These are phyloP conservation scores for Diaporthe sp. DNA, from an alignment of 2,329 filamentous ascomycete genomes.

Conservation along the genomic window DNA sequence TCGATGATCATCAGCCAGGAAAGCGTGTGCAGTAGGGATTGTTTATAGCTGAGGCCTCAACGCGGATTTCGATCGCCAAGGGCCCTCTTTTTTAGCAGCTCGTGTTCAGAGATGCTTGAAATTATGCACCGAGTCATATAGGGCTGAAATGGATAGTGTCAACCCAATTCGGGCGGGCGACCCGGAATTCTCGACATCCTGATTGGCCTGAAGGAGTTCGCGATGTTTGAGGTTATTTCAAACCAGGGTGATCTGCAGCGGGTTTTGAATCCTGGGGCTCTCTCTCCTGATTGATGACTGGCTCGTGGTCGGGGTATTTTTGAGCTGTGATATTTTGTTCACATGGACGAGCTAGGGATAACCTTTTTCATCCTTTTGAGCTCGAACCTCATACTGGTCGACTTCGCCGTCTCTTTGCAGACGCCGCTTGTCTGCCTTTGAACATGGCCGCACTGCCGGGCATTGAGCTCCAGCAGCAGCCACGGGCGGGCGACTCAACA, in stretches of 20 bases:
- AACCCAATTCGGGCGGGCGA: neutral
- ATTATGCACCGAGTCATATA: slow-evolving; percentile 34
- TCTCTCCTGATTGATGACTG: slow-evolving; percentile 1
- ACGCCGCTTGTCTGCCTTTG: slow-evolving; percentile 11
- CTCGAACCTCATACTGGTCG: slow-evolving; percentile 11
- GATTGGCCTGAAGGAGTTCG: slow-evolving; percentile 12
- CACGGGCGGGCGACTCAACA: neutral
- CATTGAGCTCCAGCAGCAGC: slow-evolving; percentile 33
- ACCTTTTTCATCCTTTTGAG: neutral
- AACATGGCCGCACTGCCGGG: slow-evolving; percentile 28
- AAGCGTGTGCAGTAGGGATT: neutral
- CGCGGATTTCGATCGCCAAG: neutral
- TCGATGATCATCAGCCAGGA: slow-evolving; percentile 9
- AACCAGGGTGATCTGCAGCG: slow-evolving; percentile 11
- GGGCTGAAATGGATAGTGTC: slow-evolving; percentile 13
- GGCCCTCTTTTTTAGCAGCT: neutral
- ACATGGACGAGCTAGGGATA: neutral
- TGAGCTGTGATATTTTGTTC: slow-evolving; percentile 8
- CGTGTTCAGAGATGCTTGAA: slow-evolving; percentile 16
- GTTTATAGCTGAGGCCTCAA: slow-evolving; percentile 6
- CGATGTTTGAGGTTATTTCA: slow-evolving; percentile 6
- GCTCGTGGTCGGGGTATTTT: neutral
- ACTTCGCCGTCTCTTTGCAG: neutral
- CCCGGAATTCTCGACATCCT: neutral
- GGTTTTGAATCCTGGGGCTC: neutral